phyloP scores from a whole-genome alignment of 352 stramenopile species.

The Pythium sukuiense region DNA sequence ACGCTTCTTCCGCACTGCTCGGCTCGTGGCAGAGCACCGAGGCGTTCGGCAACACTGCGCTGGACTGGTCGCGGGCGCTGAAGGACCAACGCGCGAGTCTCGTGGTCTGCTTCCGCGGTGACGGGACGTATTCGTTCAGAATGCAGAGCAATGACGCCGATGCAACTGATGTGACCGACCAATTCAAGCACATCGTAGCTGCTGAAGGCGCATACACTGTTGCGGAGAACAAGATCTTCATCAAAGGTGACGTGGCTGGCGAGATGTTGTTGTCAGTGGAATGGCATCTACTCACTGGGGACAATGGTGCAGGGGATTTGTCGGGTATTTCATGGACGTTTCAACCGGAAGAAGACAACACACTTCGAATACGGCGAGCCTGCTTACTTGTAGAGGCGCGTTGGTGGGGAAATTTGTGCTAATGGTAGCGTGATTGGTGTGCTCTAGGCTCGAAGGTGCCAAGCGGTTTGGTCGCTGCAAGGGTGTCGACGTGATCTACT shows the following conservation, averaged over 20 bases:
- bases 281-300: conserved; percentile 1
- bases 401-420: neutral
- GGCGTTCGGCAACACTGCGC: conserved; percentile 70
- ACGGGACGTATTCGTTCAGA: conserved; percentile 41
- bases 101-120: conserved; percentile 38
- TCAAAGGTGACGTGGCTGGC: conserved; percentile 29
- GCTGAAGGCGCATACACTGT: conserved; percentile 42
- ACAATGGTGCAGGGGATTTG: conserved; percentile 34
- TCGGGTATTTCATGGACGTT: conserved; percentile 70
- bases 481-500: conserved; percentile 85
- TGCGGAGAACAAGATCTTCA: conserved; percentile 27
- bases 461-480: conserved; percentile 76
- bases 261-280: neutral
- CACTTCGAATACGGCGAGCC: conserved; percentile 49
- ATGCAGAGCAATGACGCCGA: conserved; percentile 28
- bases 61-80: conserved; percentile 76
- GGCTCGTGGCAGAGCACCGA: conserved; percentile 68
- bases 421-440: neutral
- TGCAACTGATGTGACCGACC: conserved; percentile 41
- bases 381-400: too few relatives aligned
- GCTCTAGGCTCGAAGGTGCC: conserved; percentile 56
- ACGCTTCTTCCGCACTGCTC: conserved; percentile 12
- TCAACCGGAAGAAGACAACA: conserved; percentile 66
- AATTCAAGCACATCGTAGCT: conserved; percentile 55
- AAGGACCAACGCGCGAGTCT: conserved; percentile 50